Evolutionary conservation across 129 eudicot genomes (phyloP).

Genomic region (Pulicaria dysenterica): DNA sequence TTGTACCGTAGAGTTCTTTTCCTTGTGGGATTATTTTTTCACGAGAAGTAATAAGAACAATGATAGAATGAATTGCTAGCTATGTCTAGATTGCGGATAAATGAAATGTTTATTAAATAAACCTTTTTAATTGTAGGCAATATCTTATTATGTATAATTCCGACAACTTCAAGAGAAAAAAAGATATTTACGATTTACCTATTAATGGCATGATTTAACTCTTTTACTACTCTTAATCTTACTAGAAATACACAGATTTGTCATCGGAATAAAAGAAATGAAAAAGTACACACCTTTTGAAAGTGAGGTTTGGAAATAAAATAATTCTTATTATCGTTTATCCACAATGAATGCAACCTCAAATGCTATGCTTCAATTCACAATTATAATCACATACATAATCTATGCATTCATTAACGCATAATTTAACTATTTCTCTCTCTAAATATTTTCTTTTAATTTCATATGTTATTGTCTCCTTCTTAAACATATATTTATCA

Average conservation of each 20-base stretch:
- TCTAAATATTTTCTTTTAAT: no score
- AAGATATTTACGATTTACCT: no score
- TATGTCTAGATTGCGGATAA: conserved; percentile 30
- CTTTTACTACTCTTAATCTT: neutral
- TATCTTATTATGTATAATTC: conserved; percentile 19
- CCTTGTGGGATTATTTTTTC: neutral
- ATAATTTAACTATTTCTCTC: no score
- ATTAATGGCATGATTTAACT: neutral
- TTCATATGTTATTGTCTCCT: no score
- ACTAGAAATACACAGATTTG: neutral
- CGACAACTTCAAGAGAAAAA: neutral
- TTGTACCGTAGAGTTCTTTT: conserved; percentile 1
- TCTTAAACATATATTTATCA: no score
- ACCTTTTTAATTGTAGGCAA: conserved; percentile 29
- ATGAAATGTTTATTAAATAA: conserved; percentile 25
- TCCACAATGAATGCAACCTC: no score
- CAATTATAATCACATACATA: no score
- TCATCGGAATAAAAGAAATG: neutral
- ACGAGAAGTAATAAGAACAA: conserved; percentile 2
- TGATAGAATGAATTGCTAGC: conserved; percentile 18
- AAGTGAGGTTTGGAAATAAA: neutral
- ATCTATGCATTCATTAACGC: no score
- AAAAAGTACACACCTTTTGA: neutral
- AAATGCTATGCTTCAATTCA: no score
- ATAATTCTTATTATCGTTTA: neutral